phyloP scores from a whole-genome alignment of 2,329 filamentous ascomycete species.

The Remersonia thermophila region DNA sequence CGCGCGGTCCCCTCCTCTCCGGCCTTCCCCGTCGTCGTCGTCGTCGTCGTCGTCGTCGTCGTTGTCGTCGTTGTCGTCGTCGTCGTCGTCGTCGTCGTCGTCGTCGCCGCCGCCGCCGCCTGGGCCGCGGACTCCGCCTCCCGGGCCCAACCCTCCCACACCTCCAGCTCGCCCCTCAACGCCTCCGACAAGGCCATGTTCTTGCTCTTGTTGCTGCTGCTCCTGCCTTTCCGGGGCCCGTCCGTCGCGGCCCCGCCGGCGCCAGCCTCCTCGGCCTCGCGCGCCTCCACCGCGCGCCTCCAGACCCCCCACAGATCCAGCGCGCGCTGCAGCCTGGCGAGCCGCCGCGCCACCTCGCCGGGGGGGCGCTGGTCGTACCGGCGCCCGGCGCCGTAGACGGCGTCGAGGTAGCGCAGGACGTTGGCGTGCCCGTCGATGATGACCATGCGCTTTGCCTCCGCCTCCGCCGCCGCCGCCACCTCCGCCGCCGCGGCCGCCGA shows the following conservation, averaged over 20 bases:
- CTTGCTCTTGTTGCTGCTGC: background rate
- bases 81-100: background rate
- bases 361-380: slow-evolving; percentile 16
- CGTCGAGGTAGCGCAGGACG: slow-evolving; percentile 50
- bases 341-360: slow-evolving; percentile 25
- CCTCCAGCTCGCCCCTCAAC: slow-evolving; percentile 18
- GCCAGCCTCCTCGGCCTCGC: slow-evolving; percentile 4
- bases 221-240: background rate
- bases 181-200: slow-evolving; percentile 1
- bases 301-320: slow-evolving; percentile 27
- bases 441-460: slow-evolving; percentile 22
- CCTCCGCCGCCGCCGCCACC: too few species aligned
- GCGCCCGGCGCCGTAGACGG: slow-evolving; percentile 30
- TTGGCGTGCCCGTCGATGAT: slow-evolving; percentile 36
- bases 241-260: background rate
- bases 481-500: too few species aligned
- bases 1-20: slow-evolving; percentile 10
- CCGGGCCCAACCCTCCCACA: slow-evolving; percentile 29
- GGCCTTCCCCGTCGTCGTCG: slow-evolving; percentile 11
- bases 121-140: slow-evolving; percentile 16
- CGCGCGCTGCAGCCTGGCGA: slow-evolving; percentile 32
- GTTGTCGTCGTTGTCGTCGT: background rate
- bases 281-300: slow-evolving; percentile 12
- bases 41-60: slow-evolving; percentile 1
- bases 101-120: background rate